These are phyloP conservation scores for Emericellopsis cladophorae DNA, from an alignment of 2,329 filamentous ascomycete genomes.

Conservation along the genomic window DNA sequence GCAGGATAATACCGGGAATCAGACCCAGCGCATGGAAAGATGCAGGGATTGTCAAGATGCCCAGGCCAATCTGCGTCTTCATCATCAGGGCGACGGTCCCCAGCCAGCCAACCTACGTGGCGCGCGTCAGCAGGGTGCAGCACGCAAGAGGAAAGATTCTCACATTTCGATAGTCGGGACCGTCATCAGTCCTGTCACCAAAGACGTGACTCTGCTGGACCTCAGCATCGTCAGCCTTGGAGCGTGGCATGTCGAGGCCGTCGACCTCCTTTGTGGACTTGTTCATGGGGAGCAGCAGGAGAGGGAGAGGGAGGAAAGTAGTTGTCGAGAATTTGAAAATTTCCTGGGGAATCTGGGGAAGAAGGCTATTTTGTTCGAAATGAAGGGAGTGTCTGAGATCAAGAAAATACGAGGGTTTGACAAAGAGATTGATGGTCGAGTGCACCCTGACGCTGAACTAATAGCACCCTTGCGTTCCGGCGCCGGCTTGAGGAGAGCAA, in stretches of 20 bases:
- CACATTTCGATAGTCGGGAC: slow-evolving; percentile 1
- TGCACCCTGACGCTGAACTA: too few relatives aligned
- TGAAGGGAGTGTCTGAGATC: too few relatives aligned
- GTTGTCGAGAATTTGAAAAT: too few relatives aligned
- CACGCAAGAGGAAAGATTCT: slow-evolving; percentile 10
- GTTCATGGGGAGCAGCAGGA: too few relatives aligned
- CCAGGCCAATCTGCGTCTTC: slow-evolving; percentile 2
- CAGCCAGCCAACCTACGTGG: slow-evolving; percentile 24
- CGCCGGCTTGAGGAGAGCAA: too few relatives aligned
- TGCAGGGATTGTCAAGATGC: slow-evolving; percentile 2
- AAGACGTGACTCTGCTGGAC: background rate
- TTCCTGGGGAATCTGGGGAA: too few relatives aligned
- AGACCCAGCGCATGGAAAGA: slow-evolving; percentile 1
- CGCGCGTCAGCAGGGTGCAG: background rate
- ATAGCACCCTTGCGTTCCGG: too few relatives aligned
- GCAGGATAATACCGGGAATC: slow-evolving; percentile 1
- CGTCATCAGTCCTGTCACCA: background rate
- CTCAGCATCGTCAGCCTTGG: too few relatives aligned
- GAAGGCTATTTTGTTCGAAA: too few relatives aligned
- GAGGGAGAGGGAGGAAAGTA: too few relatives aligned
- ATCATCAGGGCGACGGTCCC: slow-evolving; percentile 24
- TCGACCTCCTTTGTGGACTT: too few relatives aligned
- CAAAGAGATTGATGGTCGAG: background rate
- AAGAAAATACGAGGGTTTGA: background rate
- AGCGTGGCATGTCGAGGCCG: too few relatives aligned